Conservation (phyloP, 208 protist species). For the Blechomonas ayalai region DNA sequence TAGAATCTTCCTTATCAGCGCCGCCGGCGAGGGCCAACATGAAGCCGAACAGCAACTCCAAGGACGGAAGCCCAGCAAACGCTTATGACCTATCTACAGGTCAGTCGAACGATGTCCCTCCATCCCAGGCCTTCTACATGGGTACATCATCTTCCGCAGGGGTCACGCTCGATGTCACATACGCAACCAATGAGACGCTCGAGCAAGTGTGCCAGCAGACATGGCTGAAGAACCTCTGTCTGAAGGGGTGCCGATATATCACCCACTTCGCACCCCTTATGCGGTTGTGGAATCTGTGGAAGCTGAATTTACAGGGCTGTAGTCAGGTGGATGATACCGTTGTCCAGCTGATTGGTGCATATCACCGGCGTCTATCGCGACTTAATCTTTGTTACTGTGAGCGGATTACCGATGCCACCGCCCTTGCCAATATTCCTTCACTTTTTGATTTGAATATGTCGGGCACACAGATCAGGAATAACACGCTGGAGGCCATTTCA, state of each 20-base stretch:
- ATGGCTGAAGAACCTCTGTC: slow-evolving; percentile 39
- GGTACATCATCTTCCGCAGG: no score
- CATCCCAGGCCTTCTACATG: no score
- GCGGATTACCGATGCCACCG: slow-evolving; percentile 37
- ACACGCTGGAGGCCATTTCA: slow-evolving; percentile 38
- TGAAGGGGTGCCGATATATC: slow-evolving; percentile 58
- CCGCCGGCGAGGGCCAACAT: no score
- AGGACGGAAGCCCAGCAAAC: no score
- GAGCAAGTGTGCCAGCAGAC: slow-evolving; percentile 51
- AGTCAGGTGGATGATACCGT: slow-evolving; percentile 44
- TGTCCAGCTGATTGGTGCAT: slow-evolving; percentile 39
- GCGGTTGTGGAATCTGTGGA: slow-evolving; percentile 49
- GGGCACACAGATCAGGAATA: slow-evolving; percentile 37
- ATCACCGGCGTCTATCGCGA: slow-evolving; percentile 55
- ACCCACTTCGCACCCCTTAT: slow-evolving; percentile 37
- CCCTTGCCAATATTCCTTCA: slow-evolving; percentile 38
- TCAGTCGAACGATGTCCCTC: no score
- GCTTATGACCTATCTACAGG: no score
- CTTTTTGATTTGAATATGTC: slow-evolving; percentile 68
- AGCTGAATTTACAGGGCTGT: slow-evolving; percentile 66
- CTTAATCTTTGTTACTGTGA: slow-evolving; percentile 68
- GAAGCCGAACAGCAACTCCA: no score
- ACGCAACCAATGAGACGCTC: slow-evolving; percentile 44
- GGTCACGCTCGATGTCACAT: slow-evolving; percentile 33
- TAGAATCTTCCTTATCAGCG: no score